Conservation (phyloP, 768 basidiomycete genomes). For the Trametes cubensis region DNA sequence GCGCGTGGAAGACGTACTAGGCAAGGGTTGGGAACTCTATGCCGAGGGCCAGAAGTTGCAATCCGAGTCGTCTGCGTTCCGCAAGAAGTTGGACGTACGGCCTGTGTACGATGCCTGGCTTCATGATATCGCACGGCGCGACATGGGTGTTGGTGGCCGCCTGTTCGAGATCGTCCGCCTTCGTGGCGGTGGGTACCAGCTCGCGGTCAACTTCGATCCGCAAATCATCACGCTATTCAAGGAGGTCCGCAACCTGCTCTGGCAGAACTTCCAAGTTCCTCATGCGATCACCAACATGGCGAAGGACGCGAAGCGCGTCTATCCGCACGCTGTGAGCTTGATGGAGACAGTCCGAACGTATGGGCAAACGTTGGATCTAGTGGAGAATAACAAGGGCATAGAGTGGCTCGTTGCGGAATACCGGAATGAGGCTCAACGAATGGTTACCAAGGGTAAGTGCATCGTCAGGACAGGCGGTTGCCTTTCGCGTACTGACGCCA, state of each 20-base stretch:
- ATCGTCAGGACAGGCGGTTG: no score
- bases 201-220: conserved; percentile 96
- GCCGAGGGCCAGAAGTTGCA: conserved; percentile 99
- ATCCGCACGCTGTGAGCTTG: conserved; percentile 95
- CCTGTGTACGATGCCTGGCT: conserved; percentile 97
- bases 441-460: conserved; percentile 81
- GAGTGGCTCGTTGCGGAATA: conserved; percentile 95
- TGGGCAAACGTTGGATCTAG: conserved; percentile 90
- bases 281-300: conserved; percentile 96
- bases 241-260: conserved; percentile 93
- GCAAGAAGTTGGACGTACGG: conserved; percentile 92
- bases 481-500: neutral
- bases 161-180: conserved; percentile 88
- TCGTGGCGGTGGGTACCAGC: conserved; percentile 75
- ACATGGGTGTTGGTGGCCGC: conserved; percentile 89
- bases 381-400: conserved; percentile 88
- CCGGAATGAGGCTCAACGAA: conserved; percentile 88
- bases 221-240: conserved; percentile 99
- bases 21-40: conserved; percentile 98
- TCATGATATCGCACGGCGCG: conserved; percentile 89
- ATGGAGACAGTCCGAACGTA: conserved; percentile 99
- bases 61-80: conserved; percentile 87
- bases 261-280: conserved; percentile 95
- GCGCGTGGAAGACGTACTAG: conserved; percentile 96
- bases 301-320: conserved; percentile 97